Percentiles rank a stretch among this genome's conserved stretches.
These are phyloP conservation scores for Aspergillus sclerotiicarbonarius DNA, from an alignment of 495 filamentous ascomycete genomes.

Conservation along the genomic window DNA sequence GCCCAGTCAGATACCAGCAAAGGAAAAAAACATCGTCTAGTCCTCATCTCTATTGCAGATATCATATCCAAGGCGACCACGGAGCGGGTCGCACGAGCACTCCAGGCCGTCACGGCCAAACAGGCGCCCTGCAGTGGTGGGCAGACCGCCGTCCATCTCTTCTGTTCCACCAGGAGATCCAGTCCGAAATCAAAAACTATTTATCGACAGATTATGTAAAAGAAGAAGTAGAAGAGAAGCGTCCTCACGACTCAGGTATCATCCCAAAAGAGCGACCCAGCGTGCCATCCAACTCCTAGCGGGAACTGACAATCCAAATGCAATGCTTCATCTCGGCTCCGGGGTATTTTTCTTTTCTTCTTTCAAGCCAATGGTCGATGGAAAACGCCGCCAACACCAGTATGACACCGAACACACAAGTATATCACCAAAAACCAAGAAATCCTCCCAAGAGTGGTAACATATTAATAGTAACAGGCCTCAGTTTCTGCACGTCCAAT, in stretches of 20 bases:
- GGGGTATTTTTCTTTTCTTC: constrained; percentile 25
- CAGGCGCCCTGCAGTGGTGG: neutral
- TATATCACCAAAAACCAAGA: constrained; percentile 1
- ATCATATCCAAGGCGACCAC: neutral
- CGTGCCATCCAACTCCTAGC: constrained; percentile 11
- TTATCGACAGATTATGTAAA: neutral
- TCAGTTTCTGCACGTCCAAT: constrained; percentile 5
- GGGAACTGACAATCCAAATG: constrained; percentile 6
- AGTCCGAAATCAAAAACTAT: constrained; percentile 1
- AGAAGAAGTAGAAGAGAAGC: constrained; percentile 1
- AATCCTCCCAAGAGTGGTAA: neutral
- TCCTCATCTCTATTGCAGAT: neutral
- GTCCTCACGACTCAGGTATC: constrained; percentile 9
- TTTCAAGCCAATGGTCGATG: constrained; percentile 20
- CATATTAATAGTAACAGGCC: constrained; percentile 16
- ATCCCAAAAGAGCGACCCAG: constrained; percentile 11
- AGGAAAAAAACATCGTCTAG: neutral
- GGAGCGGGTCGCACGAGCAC: too few relatives aligned
- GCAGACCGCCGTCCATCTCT: neutral
- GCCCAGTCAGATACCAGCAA: neutral
- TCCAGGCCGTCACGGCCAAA: too few relatives aligned
- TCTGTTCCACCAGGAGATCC: neutral
- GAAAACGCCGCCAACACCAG: constrained; percentile 9
- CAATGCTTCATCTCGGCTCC: constrained; percentile 15
- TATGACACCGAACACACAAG: constrained; percentile 11